Evolutionary conservation across 352 stramenopile species (phyloP).

Genomic region (Pythium vanterpoolii): DNA sequence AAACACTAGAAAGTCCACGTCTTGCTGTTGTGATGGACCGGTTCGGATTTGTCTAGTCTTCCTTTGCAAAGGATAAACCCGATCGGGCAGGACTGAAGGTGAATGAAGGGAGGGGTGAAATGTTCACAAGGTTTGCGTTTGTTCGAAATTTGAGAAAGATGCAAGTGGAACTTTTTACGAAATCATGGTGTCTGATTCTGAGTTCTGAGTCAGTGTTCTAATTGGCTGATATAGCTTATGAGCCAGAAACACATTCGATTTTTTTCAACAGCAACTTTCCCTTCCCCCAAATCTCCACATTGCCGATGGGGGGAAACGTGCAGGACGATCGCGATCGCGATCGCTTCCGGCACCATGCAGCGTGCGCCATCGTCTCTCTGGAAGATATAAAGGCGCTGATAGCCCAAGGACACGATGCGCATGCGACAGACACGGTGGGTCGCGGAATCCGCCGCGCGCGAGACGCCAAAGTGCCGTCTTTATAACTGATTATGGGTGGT

Average conservation of each 20-base stretch:
- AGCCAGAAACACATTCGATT: constrained; percentile 2
- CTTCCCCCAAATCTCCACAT: background rate
- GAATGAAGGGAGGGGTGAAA: no score
- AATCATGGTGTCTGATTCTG: no score
- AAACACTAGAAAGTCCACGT: no score
- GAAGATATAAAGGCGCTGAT: background rate
- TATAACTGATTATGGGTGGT: background rate
- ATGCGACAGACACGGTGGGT: background rate
- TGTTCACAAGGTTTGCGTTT: no score
- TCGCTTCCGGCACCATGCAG: background rate
- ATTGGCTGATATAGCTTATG: no score
- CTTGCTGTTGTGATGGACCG: no score
- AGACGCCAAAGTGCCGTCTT: background rate
- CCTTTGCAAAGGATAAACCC: no score
- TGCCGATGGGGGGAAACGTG: background rate
- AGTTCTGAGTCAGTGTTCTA: no score
- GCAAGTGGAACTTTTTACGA: no score
- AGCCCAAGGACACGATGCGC: background rate
- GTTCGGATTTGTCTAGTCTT: no score
- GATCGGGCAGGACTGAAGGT: no score
- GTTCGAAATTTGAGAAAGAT: no score
- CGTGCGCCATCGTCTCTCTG: background rate
- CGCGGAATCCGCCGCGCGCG: background rate
- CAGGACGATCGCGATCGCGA: background rate
- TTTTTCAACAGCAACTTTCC: background rate